phyloP scores from a whole-genome alignment of 2,329 filamentous ascomycete species.

The Beauveria sp. region DNA sequence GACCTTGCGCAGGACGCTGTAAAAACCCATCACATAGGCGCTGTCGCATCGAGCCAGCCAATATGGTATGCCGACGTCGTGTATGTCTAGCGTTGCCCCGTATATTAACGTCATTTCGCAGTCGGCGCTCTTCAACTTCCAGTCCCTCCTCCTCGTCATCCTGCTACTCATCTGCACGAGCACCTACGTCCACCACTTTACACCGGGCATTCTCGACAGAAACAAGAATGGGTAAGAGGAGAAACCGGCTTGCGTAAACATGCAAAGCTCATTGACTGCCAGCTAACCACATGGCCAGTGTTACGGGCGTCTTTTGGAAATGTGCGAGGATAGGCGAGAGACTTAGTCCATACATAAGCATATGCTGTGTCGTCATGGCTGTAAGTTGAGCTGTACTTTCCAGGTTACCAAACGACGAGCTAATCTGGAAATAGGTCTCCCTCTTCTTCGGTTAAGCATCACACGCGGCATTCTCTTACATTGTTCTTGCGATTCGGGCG shows the following conservation, averaged over 20 bases:
- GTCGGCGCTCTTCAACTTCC: constrained; percentile 98
- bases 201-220: constrained; percentile 82
- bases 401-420: not conserved
- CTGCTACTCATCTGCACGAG: constrained; percentile 94
- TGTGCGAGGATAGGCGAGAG: constrained; percentile 86
- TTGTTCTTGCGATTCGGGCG: constrained; percentile 4
- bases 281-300: not conserved
- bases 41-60: not conserved
- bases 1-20: not conserved
- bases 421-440: constrained; percentile 22
- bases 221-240: constrained; percentile 76
- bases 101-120: constrained; percentile 27
- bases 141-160: constrained; percentile 88
- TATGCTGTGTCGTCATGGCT: constrained; percentile 91
- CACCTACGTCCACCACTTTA: constrained; percentile 84
- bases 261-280: not conserved
- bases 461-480: constrained; percentile 2
- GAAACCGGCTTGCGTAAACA: not conserved
- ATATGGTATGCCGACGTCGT: constrained; percentile 19
- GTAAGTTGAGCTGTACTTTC: constrained; percentile 39
- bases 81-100: not conserved
- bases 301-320: constrained; percentile 92
- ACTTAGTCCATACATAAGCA: constrained; percentile 87
- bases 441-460: constrained; percentile 31
- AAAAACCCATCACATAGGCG: not conserved